phyloP scores from a whole-genome alignment of 805 yeast genomes.

The Yamadazyma sp. region DNA sequence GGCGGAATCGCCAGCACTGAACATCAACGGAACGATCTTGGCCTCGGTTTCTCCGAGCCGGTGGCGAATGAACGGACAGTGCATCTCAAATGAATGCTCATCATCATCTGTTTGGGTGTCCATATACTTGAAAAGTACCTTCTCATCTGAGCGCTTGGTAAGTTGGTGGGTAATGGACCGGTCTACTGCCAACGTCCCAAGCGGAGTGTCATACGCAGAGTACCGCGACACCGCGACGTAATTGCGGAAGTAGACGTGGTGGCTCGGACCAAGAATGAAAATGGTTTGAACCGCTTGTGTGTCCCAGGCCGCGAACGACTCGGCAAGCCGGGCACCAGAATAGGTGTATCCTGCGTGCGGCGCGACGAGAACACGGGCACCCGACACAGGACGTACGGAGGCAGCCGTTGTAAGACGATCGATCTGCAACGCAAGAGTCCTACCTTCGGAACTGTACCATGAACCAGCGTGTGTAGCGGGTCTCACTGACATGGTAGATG shows the following conservation, averaged over 20 bases:
- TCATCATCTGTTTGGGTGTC: conserved; percentile 61
- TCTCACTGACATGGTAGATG: conserved; percentile 27
- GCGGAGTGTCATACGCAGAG: conserved; percentile 70
- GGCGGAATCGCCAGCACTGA: conserved; percentile 57
- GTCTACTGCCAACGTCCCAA: conserved; percentile 76
- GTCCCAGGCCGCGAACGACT: conserved; percentile 74
- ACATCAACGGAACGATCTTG: conserved; percentile 72
- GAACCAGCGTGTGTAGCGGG: conserved; percentile 88
- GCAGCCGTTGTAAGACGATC: conserved; percentile 39
- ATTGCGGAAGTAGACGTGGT: conserved; percentile 76
- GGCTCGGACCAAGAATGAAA: conserved; percentile 90
- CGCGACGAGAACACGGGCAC: conserved; percentile 43
- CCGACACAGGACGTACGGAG: conserved; percentile 27
- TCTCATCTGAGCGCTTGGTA: conserved; percentile 14
- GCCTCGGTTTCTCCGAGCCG: conserved; percentile 37
- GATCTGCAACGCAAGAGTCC: conserved; percentile 50
- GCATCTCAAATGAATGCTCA: conserved; percentile 96
- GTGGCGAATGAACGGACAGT: conserved; percentile 69
- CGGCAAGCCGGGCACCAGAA: conserved; percentile 75
- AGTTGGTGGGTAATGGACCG: conserved; percentile 39
- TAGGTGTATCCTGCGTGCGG: conserved; percentile 89
- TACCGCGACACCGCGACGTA: conserved; percentile 54
- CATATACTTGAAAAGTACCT: conserved; percentile 56
- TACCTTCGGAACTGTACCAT: conserved; percentile 67
- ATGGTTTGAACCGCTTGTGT: conserved; percentile 55